Base-by-base conservation (phyloP, 257 asterid species). In the Penstemon newberryi region DNA sequence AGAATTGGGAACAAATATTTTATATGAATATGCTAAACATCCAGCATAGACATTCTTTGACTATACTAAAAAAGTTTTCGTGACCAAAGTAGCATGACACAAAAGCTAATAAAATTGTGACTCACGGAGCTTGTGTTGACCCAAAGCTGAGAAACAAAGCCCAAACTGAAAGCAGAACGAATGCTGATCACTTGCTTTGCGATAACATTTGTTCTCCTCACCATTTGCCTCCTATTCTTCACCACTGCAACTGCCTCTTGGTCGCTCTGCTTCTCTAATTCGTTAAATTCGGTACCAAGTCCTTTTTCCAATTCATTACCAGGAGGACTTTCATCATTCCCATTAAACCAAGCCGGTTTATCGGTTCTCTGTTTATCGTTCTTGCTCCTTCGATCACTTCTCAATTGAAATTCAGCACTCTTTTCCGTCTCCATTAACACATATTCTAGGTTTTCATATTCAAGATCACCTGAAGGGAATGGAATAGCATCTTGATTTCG, bases 121-220 rank as follows among this genome's bases (percentile, higher is more conserved):
- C 91, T 85, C 73, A 87, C 95, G n/a, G 95, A 75, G 44, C 56
- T 67, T 5, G 83, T 60, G 68, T 87, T 85, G 39, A 87, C 84
- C 92, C 92, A 87, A 45, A 87, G 89, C 84, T 87, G 90, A n/a
- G 92, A 81, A 49, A 83, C 83, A 64, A 78, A 85, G 6, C 95
- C 95, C 46, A 87, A 76, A 70, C 71, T 66, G 64, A 83, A 78
- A 65, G 95, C 95, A 39, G 95, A 85, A 7, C 78, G 70, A 67
- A 83, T 77, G 78, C 88, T 78, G 79, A 87, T 85, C 13, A 87
- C 95, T 80, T 87, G 95, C 82, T 87, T 87, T 0, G 95, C 95
- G 66, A 85, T 82, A 52, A 85, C 19, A 71, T 56, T 78, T 8
- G 90, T 81, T 75, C 88, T 85, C 80, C 78, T 82, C 83, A 79